Evolutionary conservation across 495 filamentous ascomycete genomes (phyloP).

Genomic region (Thermochaetoides thermophila): DNA sequence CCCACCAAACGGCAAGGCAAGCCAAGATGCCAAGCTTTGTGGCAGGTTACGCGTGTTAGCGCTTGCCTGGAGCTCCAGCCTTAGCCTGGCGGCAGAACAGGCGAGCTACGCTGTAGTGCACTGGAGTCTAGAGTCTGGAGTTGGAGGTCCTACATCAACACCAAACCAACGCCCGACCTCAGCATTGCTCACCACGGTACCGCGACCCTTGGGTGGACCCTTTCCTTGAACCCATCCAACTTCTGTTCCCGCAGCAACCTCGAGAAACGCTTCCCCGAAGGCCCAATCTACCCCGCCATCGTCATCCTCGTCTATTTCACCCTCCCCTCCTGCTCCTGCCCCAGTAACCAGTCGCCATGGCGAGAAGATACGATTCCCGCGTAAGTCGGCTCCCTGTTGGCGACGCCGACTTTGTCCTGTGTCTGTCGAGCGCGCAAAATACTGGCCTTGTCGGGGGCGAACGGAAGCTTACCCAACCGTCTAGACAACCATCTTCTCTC

Average conservation of each 20-base stretch:
- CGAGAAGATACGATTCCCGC: slow-evolving; percentile 94
- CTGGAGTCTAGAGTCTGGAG: too few species aligned
- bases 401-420: too few species aligned
- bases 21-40: slow-evolving; percentile 14
- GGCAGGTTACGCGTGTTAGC: slow-evolving; percentile 24
- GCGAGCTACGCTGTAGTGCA: too few species aligned
- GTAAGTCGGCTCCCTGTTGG: slow-evolving; percentile 38
- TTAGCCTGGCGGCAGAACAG: too few species aligned
- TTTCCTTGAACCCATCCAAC: too few species aligned
- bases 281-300: background rate
- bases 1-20: slow-evolving; percentile 6
- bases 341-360: slow-evolving; percentile 47
- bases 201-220: too few species aligned
- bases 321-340: background rate
- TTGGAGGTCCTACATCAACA: too few species aligned
- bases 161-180: too few species aligned
- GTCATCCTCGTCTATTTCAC: background rate
- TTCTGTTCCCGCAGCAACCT: slow-evolving; percentile 4
- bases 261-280: too few species aligned
- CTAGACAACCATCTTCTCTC: slow-evolving; percentile 98
- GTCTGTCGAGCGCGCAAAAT: too few species aligned
- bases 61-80: slow-evolving; percentile 26
- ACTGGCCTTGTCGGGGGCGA: background rate
- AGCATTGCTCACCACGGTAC: slow-evolving; percentile 11
- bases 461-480: slow-evolving; percentile 23